Percentiles rank a stretch among this genome's conserved stretches.
Evolutionary conservation across 352 stramenopile genomes (phyloP).

Genomic region (Phytophthora hibernalis): DNA sequence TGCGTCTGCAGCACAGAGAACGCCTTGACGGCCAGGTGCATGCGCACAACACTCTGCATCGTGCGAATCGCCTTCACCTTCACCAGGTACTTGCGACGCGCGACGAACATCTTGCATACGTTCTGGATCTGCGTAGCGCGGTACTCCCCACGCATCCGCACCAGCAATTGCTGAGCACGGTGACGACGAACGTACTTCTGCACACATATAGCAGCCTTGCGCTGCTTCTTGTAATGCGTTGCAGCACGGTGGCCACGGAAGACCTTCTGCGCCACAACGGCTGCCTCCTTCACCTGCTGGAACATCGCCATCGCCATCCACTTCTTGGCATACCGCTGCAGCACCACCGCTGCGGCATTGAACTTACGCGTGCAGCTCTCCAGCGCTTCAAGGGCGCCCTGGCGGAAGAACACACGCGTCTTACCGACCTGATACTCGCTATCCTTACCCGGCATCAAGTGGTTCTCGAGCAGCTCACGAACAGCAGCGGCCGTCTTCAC

Average conservation of each 20-base stretch:
- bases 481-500: conserved; percentile 47
- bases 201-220: conserved; percentile 62
- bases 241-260: conserved; percentile 54
- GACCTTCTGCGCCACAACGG: conserved; percentile 67
- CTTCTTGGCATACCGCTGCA: conserved; percentile 87
- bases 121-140: conserved; percentile 87
- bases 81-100: conserved; percentile 65
- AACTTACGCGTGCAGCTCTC: conserved; percentile 88
- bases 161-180: conserved; percentile 64
- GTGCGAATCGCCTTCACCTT: conserved; percentile 73
- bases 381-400: conserved; percentile 91
- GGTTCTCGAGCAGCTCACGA: conserved; percentile 60
- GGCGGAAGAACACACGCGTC: conserved; percentile 94
- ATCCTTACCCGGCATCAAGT: conserved; percentile 68
- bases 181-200: conserved; percentile 74
- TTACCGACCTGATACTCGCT: conserved; percentile 89
- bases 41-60: conserved; percentile 86
- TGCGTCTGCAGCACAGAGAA: conserved; percentile 84
- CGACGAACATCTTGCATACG: conserved; percentile 85
- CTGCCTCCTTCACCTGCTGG: conserved; percentile 59
- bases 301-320: conserved; percentile 78
- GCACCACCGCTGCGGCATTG: conserved; percentile 76
- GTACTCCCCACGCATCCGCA: conserved; percentile 67
- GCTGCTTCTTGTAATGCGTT: conserved; percentile 70
- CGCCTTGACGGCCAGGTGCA: conserved; percentile 78